Percentiles rank a stretch among this genome's conserved stretches.
Conservation (phyloP, 1,284 basidiomycete genomes). For the Papiliotrema fonsecae region DNA sequence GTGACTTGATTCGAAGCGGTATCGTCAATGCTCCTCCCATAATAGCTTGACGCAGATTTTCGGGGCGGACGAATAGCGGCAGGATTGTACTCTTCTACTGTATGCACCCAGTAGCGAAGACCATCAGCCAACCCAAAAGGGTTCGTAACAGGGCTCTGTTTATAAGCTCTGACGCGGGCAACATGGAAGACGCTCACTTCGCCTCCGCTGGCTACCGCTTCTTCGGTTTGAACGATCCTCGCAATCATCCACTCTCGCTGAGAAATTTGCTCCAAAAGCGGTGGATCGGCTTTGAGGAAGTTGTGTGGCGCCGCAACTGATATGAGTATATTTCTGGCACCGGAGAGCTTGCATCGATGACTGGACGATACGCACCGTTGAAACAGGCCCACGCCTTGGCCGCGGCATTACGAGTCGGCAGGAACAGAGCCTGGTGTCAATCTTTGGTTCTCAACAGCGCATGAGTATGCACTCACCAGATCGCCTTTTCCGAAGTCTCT, state of each 20-base stretch:
- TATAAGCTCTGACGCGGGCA: conserved; percentile 44
- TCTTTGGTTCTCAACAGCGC: background rate
- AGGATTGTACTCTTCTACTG: conserved; percentile 85
- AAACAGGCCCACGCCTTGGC: conserved; percentile 96
- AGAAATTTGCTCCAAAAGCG: conserved; percentile 77
- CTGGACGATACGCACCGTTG: conserved; percentile 56
- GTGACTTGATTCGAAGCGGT: background rate
- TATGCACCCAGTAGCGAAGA: conserved; percentile 85
- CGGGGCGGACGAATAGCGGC: conserved; percentile 13
- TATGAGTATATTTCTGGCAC: background rate
- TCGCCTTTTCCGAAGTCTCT: conserved; percentile 89
- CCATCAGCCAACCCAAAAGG: conserved; percentile 69
- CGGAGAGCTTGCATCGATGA: too few species aligned
- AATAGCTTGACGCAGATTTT: conserved; percentile 13
- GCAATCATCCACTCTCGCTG: conserved; percentile 91
- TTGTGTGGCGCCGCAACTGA: conserved; percentile 92
- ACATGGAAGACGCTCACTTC: conserved; percentile 54
- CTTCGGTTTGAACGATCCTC: conserved; percentile 79
- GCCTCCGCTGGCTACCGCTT: conserved; percentile 71
- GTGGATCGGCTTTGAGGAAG: conserved; percentile 81
- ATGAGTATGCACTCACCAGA: conserved; percentile 52
- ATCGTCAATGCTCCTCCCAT: background rate
- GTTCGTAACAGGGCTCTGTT: conserved; percentile 54
- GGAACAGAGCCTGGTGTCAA: conserved; percentile 61
- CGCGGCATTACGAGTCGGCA: conserved; percentile 88